Base-by-base conservation (phyloP, 768 basidiomycete species). In the Leucocoprinus birnbaumii region DNA sequence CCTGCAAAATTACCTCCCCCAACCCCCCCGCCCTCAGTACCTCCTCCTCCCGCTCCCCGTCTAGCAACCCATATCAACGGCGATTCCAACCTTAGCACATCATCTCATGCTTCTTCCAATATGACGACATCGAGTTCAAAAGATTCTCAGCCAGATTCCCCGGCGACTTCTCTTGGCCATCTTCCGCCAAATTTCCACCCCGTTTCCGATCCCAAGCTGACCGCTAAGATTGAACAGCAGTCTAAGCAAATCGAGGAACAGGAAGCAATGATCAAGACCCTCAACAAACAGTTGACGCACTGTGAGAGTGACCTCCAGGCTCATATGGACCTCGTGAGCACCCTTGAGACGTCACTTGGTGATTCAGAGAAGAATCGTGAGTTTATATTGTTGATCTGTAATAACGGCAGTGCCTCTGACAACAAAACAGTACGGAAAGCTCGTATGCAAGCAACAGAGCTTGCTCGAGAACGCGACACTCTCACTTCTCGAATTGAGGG, bases 331-430 rank as follows among this genome's bases (percentile, higher is more conserved):
- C 81, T 94, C 51, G 91, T 94, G 58, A 80, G 74, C 58, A 90
- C 87, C 9, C 78, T 96, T 22, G 92, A 96, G 71, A 81, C 86
- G 42, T 92, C 91, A 5, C 77, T 96, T 13, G 88, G 89, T 48
- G 94, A 96, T 63, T 91, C 91, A 19, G 94, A 96, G 74, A 92
- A 96, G 69, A 94, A 94, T 65, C 75, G 92, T 94, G 70, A 73
- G 91, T 83, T n/a, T n/a, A n/a, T n/a, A n/a, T n/a, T n/a, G n/a
- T n/a, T n/a, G n/a, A n/a, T n/a, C n/a, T 58, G 16, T 38, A 38
- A 11, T 51, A 34, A 21, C 47, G 43, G 48, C 9, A 47, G 42
- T 48, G 26, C 48, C 51, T 59, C 56, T 19, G 21, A 40, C 42
- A 19, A 53, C 46, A 41, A 26, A 53, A 31, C 63, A 94, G 91